Base-by-base conservation (phyloP, 352 stramenopile species). In the Phytophthora citrophthora region DNA sequence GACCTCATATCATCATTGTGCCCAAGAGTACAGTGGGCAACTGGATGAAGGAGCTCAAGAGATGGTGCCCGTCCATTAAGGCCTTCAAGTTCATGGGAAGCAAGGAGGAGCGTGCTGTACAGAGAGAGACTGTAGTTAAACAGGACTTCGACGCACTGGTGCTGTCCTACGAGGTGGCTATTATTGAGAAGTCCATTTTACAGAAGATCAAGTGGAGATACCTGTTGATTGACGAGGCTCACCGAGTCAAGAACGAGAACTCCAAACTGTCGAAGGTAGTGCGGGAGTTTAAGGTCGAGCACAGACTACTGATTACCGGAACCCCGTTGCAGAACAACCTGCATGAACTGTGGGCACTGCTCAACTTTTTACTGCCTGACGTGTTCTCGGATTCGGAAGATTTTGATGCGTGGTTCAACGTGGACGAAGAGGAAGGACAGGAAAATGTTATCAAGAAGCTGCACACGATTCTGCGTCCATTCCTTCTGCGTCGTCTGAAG, bases 251-350 rank as follows among this genome's bases (percentile, higher is more conserved):
- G 85, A 99, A 99, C 76, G 87, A 94, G 57, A 86, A 95, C 70
- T 95, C 86, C 20, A 97, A 97, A 68, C 76, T 97, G n/a, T 95
- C 86, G 39, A 75, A 70, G 13, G 84, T 94, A 27, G 83, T 97
- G 57, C 80, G 87, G 2, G 84, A 94, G 62, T 96, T 94, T 63
- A 96, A 98, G 34, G 83, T 99, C 20, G 97, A 96, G 60, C 97
- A 99, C 67, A 97, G 91, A 11, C 77, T 97, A 61, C 72, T 98
- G 23, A 97, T 98, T 70, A 99, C 97, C 0, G 98, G 98, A 55
- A 99, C 98, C 24, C 98, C 98, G 34, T 74, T 99, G 40, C 97
- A 99, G 79, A 99, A 99, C 81, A 99, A 99, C 70, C 82, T 99
- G 46, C 97, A 99, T 69, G 98, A 99, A 80, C 83, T 99, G 3